phyloP scores from a whole-genome alignment of 2,329 filamentous ascomycete species.

The Fusarium haematococcum region DNA sequence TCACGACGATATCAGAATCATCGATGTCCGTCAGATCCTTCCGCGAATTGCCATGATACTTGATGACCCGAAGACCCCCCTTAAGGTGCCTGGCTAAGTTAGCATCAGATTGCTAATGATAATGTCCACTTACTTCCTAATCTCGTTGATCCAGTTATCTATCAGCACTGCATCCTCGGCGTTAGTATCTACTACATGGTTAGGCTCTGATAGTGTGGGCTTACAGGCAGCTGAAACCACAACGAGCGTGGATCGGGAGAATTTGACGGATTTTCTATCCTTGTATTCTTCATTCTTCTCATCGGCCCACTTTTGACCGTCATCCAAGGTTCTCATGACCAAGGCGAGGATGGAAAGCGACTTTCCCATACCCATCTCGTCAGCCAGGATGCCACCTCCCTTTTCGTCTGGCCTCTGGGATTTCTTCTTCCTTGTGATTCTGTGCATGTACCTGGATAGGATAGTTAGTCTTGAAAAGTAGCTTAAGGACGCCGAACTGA shows the following conservation, averaged over 20 bases:
- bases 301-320: constrained; percentile 52
- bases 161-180: constrained; percentile 50
- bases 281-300: constrained; percentile 31
- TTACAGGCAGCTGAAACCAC: constrained; percentile 57
- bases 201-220: constrained; percentile 14
- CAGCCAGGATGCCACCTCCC: constrained; percentile 64
- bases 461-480: background rate
- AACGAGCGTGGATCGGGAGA: constrained; percentile 57
- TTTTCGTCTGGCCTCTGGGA: background rate
- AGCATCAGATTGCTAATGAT: background rate
- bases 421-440: background rate
- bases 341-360: constrained; percentile 64
- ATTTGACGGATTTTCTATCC: constrained; percentile 16
- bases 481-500: background rate
- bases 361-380: constrained; percentile 73
- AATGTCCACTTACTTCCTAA: constrained; percentile 46
- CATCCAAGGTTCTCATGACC: constrained; percentile 55
- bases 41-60: constrained; percentile 53
- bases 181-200: background rate
- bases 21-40: constrained; percentile 42
- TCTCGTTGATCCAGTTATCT: constrained; percentile 55
- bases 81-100: constrained; percentile 48
- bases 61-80: constrained; percentile 43
- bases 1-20: constrained; percentile 57
- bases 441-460: constrained; percentile 51